phyloP scores from a whole-genome alignment of 2,329 filamentous ascomycete species.

The Penicillium sp. region DNA sequence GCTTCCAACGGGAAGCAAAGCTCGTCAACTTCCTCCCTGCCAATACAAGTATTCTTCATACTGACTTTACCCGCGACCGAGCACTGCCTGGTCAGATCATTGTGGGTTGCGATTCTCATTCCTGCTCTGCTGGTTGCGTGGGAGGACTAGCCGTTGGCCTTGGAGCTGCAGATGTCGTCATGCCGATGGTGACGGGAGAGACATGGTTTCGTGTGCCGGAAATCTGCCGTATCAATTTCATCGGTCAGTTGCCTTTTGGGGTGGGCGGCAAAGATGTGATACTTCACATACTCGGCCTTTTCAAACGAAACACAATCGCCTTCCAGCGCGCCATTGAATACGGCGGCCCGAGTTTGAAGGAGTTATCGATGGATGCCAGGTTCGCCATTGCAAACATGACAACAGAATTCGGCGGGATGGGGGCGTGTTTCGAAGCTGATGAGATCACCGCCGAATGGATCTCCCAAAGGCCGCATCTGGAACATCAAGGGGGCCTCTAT shows the following conservation, averaged over 20 bases:
- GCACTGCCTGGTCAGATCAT: slow-evolving; percentile 47
- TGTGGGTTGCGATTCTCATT: slow-evolving; percentile 49
- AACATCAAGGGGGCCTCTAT: slow-evolving; percentile 23
- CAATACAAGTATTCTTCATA: slow-evolving; percentile 43
- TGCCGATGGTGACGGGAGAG: slow-evolving; percentile 48
- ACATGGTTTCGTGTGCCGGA: slow-evolving; percentile 51
- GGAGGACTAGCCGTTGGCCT: slow-evolving; percentile 47
- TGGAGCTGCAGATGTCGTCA: slow-evolving; percentile 47
- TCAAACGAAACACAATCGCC: slow-evolving; percentile 50
- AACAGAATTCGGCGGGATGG: slow-evolving; percentile 21
- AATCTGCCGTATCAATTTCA: slow-evolving; percentile 25
- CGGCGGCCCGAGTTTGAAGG: slow-evolving; percentile 41
- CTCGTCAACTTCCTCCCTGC: slow-evolving; percentile 29
- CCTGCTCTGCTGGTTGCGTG: slow-evolving; percentile 45
- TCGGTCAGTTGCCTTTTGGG: slow-evolving; percentile 21
- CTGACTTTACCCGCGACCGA: slow-evolving; percentile 47
- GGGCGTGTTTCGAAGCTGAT: neutral
- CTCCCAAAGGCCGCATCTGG: slow-evolving; percentile 26
- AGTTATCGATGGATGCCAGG: slow-evolving; percentile 44
- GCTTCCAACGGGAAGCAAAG: slow-evolving; percentile 31
- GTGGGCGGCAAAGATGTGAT: slow-evolving; percentile 51
- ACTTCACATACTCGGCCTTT: slow-evolving; percentile 43
- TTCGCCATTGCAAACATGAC: slow-evolving; percentile 52
- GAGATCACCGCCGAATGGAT: neutral
- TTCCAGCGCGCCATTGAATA: slow-evolving; percentile 48